Evolutionary conservation across 768 basidiomycete genomes (phyloP), one percentile per base, ranked within the genome.

Genomic region (Rhizopogon salebrosus): DNA sequence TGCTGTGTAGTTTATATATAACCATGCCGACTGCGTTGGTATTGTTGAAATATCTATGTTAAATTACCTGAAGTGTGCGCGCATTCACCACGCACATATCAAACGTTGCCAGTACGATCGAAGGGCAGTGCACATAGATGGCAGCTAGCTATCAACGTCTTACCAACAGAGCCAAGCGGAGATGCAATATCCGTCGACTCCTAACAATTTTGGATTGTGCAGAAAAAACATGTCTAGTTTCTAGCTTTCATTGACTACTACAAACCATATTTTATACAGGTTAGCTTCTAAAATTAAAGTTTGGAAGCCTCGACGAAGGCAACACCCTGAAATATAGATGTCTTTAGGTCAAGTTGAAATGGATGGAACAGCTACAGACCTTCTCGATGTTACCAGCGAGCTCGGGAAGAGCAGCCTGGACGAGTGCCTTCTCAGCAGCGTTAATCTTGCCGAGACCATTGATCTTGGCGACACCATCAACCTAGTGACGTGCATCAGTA

Each of bases 341-440:
- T 13, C 11, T 13, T 55, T 24, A 54, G 23, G 16, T 16, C 2
- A n/a, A 26, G 5, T 35, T 18, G 22, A 34, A 39, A 41, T 59
- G 6, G 51, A 50, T 22, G 8, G 29, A 11, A 11, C 6, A n/a
- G 27, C 35, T 4, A 72, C 76, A 40, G 54, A 85, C 87, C 60
- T 80, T 89, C 48, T 80, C 70, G 61, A 95, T 93, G 73, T 84
- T 93, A 49, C 63, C 75, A 46, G 65, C 62, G 31, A 95, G 78
- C 67, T 98, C 95, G 11, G 89, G 85, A 51, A 98, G 65, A 37
- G 89, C 91, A 60, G 86, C 87, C 59, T 80, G 72, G 66, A 99
- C 67, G 52, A 98, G 84, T n/a, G 62, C 71, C 62, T 83, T 69
- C 78, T 99, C 95, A 49, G 73, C 80, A 1, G 77, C 76, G 2